Conservation (phyloP, 2,329 filamentous ascomycete genomes). For the Xylariaceae sp. region DNA sequence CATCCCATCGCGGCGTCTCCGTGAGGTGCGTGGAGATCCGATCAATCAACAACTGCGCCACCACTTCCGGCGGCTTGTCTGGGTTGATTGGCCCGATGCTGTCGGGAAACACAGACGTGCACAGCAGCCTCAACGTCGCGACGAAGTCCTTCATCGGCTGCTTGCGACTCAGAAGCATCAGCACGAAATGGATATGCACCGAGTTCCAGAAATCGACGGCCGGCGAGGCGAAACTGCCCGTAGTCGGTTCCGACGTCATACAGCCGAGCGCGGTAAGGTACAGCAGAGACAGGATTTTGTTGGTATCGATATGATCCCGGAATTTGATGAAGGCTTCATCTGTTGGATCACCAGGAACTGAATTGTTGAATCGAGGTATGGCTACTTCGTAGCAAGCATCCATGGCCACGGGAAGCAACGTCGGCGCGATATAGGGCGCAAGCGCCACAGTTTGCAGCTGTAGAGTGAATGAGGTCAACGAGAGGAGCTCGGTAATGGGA, state of each 20-base stretch:
- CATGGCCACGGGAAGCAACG: conserved; percentile 52
- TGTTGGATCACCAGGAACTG: conserved; percentile 45
- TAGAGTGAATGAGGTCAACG: conserved; percentile 61
- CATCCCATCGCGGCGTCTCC: conserved; percentile 48
- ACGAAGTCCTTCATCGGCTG: conserved; percentile 61
- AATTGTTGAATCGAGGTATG: conserved; percentile 50
- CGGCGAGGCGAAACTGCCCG: conserved; percentile 27
- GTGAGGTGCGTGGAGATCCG: conserved; percentile 59
- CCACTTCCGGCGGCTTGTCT: conserved; percentile 40
- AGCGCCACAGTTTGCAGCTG: conserved; percentile 57
- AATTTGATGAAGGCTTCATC: conserved; percentile 43
- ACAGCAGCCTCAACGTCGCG: conserved; percentile 61
- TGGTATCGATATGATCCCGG: conserved; percentile 56
- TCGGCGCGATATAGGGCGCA: conserved; percentile 55
- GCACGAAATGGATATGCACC: conserved; percentile 62
- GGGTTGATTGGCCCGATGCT: conserved; percentile 63
- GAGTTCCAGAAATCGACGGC: conserved; percentile 60
- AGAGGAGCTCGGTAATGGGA: conserved; percentile 62
- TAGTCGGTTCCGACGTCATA: conserved; percentile 35
- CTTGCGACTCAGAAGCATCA: conserved; percentile 63
- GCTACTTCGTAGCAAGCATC: conserved; percentile 58
- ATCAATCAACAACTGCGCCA: conserved; percentile 52
- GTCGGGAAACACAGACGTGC: conserved; percentile 58
- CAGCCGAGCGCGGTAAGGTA: conserved; percentile 60
- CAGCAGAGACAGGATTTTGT: conserved; percentile 62